Evolutionary conservation across 352 stramenopile genomes (phyloP).

Genomic region (Pythium phragmitis): DNA sequence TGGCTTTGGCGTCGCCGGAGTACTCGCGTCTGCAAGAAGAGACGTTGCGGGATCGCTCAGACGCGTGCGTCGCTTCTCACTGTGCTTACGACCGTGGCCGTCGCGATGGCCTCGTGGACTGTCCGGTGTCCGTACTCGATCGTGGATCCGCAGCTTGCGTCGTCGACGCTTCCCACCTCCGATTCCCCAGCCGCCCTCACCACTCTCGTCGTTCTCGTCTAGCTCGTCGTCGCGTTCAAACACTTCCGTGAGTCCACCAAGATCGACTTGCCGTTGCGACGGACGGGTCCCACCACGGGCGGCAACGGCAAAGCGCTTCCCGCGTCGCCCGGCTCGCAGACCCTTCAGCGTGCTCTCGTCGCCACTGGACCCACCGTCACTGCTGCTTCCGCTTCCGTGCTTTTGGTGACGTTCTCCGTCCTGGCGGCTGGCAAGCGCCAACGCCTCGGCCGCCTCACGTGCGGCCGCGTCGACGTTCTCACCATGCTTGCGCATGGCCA

Average conservation of each 20-base stretch:
- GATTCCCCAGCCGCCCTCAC: slow-evolving; percentile 21
- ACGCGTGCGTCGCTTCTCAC: neutral
- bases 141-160: slow-evolving; percentile 42
- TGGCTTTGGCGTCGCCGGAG: slow-evolving; percentile 9
- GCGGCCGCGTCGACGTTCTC: slow-evolving; percentile 12
- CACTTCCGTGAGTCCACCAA: slow-evolving; percentile 48
- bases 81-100: neutral
- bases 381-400: slow-evolving; percentile 4
- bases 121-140: slow-evolving; percentile 42
- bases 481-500: slow-evolving; percentile 28
- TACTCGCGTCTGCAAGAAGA: neutral
- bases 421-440: slow-evolving; percentile 5
- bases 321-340: neutral
- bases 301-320: slow-evolving; percentile 1
- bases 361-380: slow-evolving; percentile 8
- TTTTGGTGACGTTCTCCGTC: slow-evolving; percentile 8
- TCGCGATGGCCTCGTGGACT: slow-evolving; percentile 1
- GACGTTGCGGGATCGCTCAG: slow-evolving; percentile 5
- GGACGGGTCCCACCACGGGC: neutral
- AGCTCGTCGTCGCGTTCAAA: slow-evolving; percentile 45
- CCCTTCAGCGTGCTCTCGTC: neutral
- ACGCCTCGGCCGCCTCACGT: slow-evolving; percentile 9
- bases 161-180: slow-evolving; percentile 25
- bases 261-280: slow-evolving; percentile 41
- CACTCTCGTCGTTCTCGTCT: slow-evolving; percentile 36